A percentile compares a stretch with the other conserved stretches of the same genome.
These are phyloP conservation scores for Colletotrichum sp. DNA, from an alignment of 2,329 filamentous ascomycete species.

Conservation along the genomic window DNA sequence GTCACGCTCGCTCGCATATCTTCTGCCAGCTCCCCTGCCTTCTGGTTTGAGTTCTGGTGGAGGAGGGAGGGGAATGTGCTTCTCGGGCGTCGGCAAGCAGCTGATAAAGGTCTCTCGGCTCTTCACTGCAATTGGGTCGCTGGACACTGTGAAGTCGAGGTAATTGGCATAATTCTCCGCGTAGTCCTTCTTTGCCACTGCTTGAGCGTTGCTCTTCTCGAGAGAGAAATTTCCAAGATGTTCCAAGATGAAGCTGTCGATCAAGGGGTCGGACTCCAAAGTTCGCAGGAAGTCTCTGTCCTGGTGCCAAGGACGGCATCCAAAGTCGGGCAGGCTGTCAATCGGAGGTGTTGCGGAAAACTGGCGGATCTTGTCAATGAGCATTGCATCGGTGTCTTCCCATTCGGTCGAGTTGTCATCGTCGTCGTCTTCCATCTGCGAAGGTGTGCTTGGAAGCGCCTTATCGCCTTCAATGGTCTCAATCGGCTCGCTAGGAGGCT, in stretches of 20 bases:
- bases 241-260: conserved; percentile 51
- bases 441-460: conserved; percentile 47
- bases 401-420: conserved; percentile 60
- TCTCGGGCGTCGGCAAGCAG: conserved; percentile 17
- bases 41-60: conserved; percentile 62
- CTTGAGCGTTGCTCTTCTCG: conserved; percentile 41
- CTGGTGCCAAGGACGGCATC: conserved; percentile 50
- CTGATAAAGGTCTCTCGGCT: conserved; percentile 56
- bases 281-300: conserved; percentile 49
- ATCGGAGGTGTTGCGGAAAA: conserved; percentile 59
- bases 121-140: conserved; percentile 58
- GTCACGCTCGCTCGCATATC: conserved; percentile 75
- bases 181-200: conserved; percentile 44
- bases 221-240: conserved; percentile 47
- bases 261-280: conserved; percentile 39
- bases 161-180: conserved; percentile 54
- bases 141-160: conserved; percentile 59
- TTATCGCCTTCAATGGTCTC: conserved; percentile 28
- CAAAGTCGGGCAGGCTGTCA: conserved; percentile 55
- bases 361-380: conserved; percentile 53
- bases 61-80: conserved; percentile 13
- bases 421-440: conserved; percentile 49
- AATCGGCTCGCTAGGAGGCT: conserved; percentile 14
- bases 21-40: conserved; percentile 54
- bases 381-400: conserved; percentile 55